Conservation (phyloP, 495 filamentous ascomycete genomes). For the Penicillium cataractarum region DNA sequence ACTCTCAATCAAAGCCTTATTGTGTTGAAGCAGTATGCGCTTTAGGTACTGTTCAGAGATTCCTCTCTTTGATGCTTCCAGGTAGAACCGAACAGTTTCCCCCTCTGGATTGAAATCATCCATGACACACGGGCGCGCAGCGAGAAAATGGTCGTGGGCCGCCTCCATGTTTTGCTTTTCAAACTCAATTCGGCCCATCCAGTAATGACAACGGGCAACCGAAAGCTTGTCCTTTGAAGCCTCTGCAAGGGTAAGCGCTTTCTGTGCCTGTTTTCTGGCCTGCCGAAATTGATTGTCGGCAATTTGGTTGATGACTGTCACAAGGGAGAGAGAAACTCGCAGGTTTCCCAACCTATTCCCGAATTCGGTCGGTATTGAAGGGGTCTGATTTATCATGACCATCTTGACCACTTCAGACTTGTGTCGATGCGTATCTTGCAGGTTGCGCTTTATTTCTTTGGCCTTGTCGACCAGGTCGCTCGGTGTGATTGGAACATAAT, state of each 20-base stretch:
- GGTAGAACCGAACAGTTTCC: constrained; percentile 7
- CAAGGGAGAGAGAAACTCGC: background rate
- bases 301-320: constrained; percentile 3
- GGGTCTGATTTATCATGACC: background rate
- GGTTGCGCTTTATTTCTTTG: background rate
- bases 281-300: background rate
- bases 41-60: background rate
- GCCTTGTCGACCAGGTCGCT: background rate
- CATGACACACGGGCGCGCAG: constrained; percentile 11
- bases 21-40: background rate
- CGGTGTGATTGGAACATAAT: background rate
- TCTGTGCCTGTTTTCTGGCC: background rate
- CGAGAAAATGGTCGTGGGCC: constrained; percentile 11
- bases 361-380: background rate
- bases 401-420: constrained; percentile 2
- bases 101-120: constrained; percentile 4
- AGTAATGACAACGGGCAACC: constrained; percentile 14
- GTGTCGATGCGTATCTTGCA: background rate
- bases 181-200: constrained; percentile 19
- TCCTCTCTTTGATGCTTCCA: background rate
- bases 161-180: constrained; percentile 1
- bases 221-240: background rate
- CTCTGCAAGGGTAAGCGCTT: background rate
- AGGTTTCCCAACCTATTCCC: background rate
- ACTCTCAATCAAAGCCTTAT: background rate